Conservation (phyloP, 2,329 filamentous ascomycete species). For the Colletotrichum sp. region DNA sequence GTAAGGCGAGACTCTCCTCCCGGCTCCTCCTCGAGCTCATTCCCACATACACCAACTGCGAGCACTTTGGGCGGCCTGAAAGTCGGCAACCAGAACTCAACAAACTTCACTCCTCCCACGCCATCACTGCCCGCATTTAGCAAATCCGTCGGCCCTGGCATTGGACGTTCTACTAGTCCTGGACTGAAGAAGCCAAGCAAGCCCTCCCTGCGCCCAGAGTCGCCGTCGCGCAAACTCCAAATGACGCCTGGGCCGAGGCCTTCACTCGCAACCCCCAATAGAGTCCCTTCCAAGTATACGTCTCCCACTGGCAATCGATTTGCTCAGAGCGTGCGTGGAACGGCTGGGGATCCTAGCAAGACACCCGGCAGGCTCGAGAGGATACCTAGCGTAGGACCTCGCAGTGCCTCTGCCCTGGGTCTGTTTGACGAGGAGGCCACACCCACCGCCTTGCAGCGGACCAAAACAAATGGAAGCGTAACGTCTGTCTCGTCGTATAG, state of each 20-base stretch:
- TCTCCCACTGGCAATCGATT: conserved; percentile 68
- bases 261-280: conserved; percentile 58
- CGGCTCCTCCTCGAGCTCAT: conserved; percentile 51
- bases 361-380: conserved; percentile 47
- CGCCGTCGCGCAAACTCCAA: conserved; percentile 74
- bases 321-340: conserved; percentile 66
- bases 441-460: conserved; percentile 54
- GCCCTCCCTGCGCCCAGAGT: conserved; percentile 87
- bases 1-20: conserved; percentile 66
- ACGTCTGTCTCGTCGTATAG: conserved; percentile 60
- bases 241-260: conserved; percentile 64
- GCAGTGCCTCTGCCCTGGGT: conserved; percentile 65
- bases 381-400: conserved; percentile 56
- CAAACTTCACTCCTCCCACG: conserved; percentile 66
- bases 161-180: conserved; percentile 68
- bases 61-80: conserved; percentile 60
- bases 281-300: conserved; percentile 61
- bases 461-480: conserved; percentile 57
- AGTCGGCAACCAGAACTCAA: conserved; percentile 59
- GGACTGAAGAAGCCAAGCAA: conserved; percentile 69
- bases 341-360: conserved; percentile 66
- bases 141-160: conserved; percentile 76
- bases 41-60: conserved; percentile 73
- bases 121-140: conserved; percentile 80
- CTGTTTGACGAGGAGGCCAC: conserved; percentile 62